phyloP scores from a whole-genome alignment of 371 early-diverging fungal species.

The Mucor sp. region DNA sequence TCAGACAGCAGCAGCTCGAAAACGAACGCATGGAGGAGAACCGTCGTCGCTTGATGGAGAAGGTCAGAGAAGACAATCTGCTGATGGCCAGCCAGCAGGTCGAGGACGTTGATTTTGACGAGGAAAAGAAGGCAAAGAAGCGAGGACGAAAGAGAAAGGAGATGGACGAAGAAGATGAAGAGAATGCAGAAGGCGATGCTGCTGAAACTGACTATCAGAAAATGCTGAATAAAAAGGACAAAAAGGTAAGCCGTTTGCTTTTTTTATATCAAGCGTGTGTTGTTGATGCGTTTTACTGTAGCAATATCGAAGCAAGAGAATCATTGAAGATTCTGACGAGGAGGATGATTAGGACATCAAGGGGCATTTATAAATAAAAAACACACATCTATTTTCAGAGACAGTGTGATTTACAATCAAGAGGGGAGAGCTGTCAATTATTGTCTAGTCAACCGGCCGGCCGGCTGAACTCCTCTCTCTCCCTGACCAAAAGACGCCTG shows the following conservation, averaged over 20 bases:
- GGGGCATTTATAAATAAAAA: too few species aligned
- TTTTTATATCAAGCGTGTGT: not conserved
- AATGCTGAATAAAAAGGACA: slow-evolving; percentile 11
- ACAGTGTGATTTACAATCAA: not conserved
- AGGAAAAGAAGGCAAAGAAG: slow-evolving; percentile 31
- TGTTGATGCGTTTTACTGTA: not conserved
- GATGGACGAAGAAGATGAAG: slow-evolving; percentile 20
- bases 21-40: slow-evolving; percentile 30
- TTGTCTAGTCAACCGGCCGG: too few species aligned
- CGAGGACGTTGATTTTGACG: slow-evolving; percentile 29
- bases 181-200: slow-evolving; percentile 16
- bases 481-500: not conserved
- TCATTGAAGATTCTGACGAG: slow-evolving; percentile 28
- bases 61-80: slow-evolving; percentile 30
- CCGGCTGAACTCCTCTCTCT: too few species aligned
- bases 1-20: slow-evolving; percentile 24
- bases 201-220: slow-evolving; percentile 7
- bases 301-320: slow-evolving; percentile 22
- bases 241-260: slow-evolving; percentile 13
- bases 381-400: not conserved
- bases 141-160: slow-evolving; percentile 19
- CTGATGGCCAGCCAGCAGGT: slow-evolving; percentile 28
- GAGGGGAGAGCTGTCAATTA: too few species aligned
- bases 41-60: slow-evolving; percentile 29
- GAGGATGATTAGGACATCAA: not conserved